Evolutionary conservation across 805 yeast genomes (phyloP), one percentile per base, ranked within the genome.

Genomic region (Candida berthetii): DNA sequence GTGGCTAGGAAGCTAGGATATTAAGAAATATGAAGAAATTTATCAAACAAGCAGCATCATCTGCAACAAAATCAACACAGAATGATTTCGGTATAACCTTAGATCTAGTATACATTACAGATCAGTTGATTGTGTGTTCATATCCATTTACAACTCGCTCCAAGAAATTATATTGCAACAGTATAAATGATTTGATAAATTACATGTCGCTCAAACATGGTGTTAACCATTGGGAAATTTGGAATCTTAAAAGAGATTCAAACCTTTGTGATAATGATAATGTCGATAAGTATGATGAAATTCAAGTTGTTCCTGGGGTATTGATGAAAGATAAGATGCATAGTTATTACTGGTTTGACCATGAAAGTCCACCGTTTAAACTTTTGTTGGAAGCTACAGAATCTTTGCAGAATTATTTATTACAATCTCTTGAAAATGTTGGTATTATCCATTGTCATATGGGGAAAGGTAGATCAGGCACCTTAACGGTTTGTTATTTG

Each of bases 401-500:
- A 14, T 71, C 69, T 1, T 72, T 89, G 7, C 60, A 68, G 34
- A 48, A 46, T 0, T 82, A 61, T 47, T 52, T 84, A 20, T 36
- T 47, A 1, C 33, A 35, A 14, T 48, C 58, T 17, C 50, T 62
- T 1, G 43, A 60, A 0, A 69, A 73, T 42, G 79, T 83, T 3
- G 89, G 85, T 0, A 70, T 85, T 1, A 59, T 91, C 7, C 97
- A 91, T 57, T 91, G 98, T 57, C 80, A 84, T 53, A 85, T 86
- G 48, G 98, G 98, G 0, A 89, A 88, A 60, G 98, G 98, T 1
- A 66, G 98, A 22, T 82, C 96, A 0, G 97, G 98, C 0, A 72
- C 89, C 2, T 61, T 87, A 1, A 74, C 76, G 7, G 77, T 85
- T 45, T 86, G 89, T 0, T 84, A 78, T 53, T 58, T 90, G 46